Conservation (phyloP, 2,329 filamentous ascomycete species). For the Aspergillus latus region DNA sequence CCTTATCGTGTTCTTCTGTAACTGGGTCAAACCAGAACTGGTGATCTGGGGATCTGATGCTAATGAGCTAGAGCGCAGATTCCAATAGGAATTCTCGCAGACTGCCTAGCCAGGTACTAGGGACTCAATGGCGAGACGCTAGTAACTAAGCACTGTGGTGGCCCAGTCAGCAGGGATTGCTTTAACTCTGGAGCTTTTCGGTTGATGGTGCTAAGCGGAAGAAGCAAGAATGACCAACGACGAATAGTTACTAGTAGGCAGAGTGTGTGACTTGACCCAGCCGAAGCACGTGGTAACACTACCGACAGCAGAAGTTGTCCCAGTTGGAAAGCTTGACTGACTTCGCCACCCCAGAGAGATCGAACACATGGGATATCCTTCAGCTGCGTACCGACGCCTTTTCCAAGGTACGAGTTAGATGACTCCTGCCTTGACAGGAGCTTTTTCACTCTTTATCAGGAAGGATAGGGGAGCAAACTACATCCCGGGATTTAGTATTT, state of each 20-base stretch:
- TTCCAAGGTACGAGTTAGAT: neutral
- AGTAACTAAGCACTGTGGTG: neutral
- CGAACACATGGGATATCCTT: neutral
- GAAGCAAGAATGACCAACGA: neutral
- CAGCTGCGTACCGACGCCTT: neutral
- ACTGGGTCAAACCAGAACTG: constrained; percentile 5
- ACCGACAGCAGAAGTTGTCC: too few species aligned
- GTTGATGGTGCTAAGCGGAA: neutral
- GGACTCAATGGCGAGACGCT: neutral
- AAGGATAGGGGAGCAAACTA: too few species aligned
- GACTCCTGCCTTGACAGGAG: neutral
- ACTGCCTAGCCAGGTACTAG: constrained; percentile 5
- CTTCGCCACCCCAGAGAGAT: neutral
- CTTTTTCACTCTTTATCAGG: too few species aligned
- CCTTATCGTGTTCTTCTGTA: constrained; percentile 8
- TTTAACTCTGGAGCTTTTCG: neutral
- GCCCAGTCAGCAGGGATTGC: neutral
- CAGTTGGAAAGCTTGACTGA: neutral
- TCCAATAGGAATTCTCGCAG: neutral
- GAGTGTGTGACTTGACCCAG: too few species aligned
- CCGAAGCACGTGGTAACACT: neutral
- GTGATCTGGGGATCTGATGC: neutral
- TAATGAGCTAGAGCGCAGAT: neutral
- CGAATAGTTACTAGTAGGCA: neutral
- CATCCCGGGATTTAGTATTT: too few species aligned